phyloP scores from a whole-genome alignment of 805 yeast species.

The Lachancea cidri region DNA sequence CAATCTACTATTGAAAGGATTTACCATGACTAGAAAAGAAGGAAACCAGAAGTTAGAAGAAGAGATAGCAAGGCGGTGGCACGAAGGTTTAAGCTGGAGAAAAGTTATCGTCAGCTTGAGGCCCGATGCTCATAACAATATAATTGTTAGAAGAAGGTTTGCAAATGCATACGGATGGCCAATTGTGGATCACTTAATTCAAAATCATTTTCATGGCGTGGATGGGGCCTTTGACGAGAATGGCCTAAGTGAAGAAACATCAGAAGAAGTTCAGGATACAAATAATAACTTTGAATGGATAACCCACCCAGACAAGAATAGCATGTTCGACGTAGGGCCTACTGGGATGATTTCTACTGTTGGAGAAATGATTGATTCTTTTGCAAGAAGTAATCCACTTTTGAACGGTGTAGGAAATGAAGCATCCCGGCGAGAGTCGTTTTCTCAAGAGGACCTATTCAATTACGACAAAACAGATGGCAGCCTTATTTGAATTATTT shows the following conservation, averaged over 20 bases:
- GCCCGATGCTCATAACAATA: conserved; percentile 77
- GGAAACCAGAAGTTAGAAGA: conserved; percentile 43
- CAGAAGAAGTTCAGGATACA: conserved; percentile 16
- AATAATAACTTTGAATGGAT: conserved; percentile 46
- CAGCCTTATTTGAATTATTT: neutral
- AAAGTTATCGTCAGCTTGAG: conserved; percentile 60
- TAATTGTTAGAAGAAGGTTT: conserved; percentile 64
- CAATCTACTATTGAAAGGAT: conserved; percentile 32
- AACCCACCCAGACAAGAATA: conserved; percentile 31
- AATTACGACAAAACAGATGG: conserved; percentile 10
- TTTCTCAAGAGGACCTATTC: conserved; percentile 7
- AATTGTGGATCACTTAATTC: conserved; percentile 63
- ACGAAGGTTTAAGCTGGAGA: conserved; percentile 63
- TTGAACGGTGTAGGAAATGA: conserved; percentile 5
- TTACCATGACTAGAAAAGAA: conserved; percentile 26
- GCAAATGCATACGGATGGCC: conserved; percentile 85
- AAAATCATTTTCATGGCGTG: conserved; percentile 47
- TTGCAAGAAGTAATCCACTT: conserved; percentile 24
- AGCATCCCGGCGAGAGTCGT: conserved; percentile 2
- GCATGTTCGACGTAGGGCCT: conserved; percentile 54
- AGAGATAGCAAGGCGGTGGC: conserved; percentile 64
- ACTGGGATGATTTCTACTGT: conserved; percentile 65
- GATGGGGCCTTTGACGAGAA: conserved; percentile 6
- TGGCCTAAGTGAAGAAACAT: neutral
- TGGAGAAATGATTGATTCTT: conserved; percentile 49